Evolutionary conservation across 805 yeast species (phyloP).

Genomic region (Lipomyces chichibuensis): DNA sequence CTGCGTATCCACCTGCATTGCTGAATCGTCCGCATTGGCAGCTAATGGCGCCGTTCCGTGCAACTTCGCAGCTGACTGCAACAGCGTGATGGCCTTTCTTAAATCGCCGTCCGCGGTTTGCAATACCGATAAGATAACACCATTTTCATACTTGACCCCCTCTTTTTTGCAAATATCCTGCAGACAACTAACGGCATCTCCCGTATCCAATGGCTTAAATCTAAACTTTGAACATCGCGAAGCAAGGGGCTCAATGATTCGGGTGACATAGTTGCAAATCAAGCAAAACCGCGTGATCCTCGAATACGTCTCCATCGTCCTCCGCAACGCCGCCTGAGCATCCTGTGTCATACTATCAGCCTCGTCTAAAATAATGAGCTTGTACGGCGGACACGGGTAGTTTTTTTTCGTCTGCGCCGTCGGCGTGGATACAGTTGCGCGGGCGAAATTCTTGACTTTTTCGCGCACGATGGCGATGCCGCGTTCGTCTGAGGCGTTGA

Average conservation of each 20-base stretch:
- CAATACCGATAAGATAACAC: constrained; percentile 66
- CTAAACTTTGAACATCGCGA: constrained; percentile 95
- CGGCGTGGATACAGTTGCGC: constrained; percentile 82
- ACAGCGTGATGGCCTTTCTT: constrained; percentile 85
- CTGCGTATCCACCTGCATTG: constrained; percentile 45
- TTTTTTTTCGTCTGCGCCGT: constrained; percentile 62
- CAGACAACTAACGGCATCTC: constrained; percentile 70
- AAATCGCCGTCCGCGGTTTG: constrained; percentile 85
- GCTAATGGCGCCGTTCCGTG: constrained; percentile 45
- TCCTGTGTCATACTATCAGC: constrained; percentile 98
- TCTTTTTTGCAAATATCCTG: constrained; percentile 61
- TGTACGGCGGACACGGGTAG: constrained; percentile 96
- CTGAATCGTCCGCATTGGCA: constrained; percentile 42
- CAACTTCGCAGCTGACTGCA: constrained; percentile 79
- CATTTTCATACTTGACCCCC: constrained; percentile 51
- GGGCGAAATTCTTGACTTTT: constrained; percentile 82
- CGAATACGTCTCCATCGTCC: constrained; percentile 92
- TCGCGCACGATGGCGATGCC: constrained; percentile 87
- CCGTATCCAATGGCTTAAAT: constrained; percentile 74
- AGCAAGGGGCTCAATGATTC: constrained; percentile 95
- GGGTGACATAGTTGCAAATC: constrained; percentile 93
- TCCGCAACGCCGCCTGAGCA: constrained; percentile 92
- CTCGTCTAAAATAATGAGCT: constrained; percentile 88
- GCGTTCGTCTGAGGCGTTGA: constrained; percentile 89
- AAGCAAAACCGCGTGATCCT: constrained; percentile 89